Evolutionary conservation across 257 asterid genomes (phyloP).

Genomic region (Gentiana dahurica): DNA sequence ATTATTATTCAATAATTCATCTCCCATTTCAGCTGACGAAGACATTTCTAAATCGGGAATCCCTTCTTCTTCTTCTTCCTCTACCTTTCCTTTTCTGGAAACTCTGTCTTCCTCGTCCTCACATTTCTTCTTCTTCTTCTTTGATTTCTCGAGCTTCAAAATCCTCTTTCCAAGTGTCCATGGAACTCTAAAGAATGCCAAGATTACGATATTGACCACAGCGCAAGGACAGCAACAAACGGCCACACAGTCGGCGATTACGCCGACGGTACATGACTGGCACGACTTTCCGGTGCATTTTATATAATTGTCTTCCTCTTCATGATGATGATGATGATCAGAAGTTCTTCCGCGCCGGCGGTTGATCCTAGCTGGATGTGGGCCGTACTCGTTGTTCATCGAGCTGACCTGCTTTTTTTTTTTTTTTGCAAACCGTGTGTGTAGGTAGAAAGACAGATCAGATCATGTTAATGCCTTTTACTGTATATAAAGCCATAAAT

Average conservation of each 20-base stretch:
- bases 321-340: conserved; percentile 19
- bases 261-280: conserved; percentile 77
- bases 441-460: too few species aligned
- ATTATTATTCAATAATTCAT: conserved; percentile 22
- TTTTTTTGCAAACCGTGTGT: background rate
- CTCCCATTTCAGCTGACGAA: conserved; percentile 19
- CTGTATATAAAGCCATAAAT: too few species aligned
- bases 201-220: conserved; percentile 52
- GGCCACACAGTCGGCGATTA: conserved; percentile 92
- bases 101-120: conserved; percentile 17
- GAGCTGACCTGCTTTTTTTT: conserved; percentile 16
- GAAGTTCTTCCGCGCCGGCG: conserved; percentile 11
- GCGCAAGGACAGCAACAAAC: conserved; percentile 95
- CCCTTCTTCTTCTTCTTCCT: conserved; percentile 2
- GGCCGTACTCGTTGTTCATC: conserved; percentile 1
- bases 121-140: conserved; percentile 13
- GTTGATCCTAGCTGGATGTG: conserved; percentile 1
- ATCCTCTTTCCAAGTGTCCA: conserved; percentile 64
- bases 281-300: conserved; percentile 68
- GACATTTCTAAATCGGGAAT: conserved; percentile 8
- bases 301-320: conserved; percentile 27
- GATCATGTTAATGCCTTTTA: too few species aligned
- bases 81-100: conserved; percentile 24
- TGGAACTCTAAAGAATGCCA: conserved; percentile 70
- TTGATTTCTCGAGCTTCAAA: conserved; percentile 24